Evolutionary conservation across 1,139 yeast genomes (phyloP).

Genomic region (Yamadazyma spencermartinsiae): DNA sequence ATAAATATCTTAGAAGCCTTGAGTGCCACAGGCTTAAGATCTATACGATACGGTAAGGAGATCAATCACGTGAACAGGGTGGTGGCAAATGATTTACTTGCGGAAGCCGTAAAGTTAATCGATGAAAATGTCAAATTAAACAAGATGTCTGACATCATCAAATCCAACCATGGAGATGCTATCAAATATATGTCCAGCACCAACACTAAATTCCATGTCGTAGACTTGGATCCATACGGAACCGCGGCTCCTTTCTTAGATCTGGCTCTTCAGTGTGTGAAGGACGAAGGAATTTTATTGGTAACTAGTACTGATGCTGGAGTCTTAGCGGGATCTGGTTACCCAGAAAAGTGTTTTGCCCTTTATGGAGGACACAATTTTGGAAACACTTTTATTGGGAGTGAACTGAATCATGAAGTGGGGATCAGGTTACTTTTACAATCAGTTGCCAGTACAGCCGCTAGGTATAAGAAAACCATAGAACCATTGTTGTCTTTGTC

Average conservation of each 20-base stretch:
- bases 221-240: slow-evolving; percentile 97
- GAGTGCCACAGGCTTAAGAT: slow-evolving; percentile 93
- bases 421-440: slow-evolving; percentile 83
- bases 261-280: slow-evolving; percentile 78
- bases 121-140: slow-evolving; percentile 70
- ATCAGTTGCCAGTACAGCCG: slow-evolving; percentile 79
- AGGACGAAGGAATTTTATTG: slow-evolving; percentile 78
- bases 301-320: slow-evolving; percentile 97
- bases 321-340: slow-evolving; percentile 91
- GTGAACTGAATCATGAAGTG: slow-evolving; percentile 89
- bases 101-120: slow-evolving; percentile 85
- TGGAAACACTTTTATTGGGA: slow-evolving; percentile 75
- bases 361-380: slow-evolving; percentile 72
- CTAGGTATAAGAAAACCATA: slow-evolving; percentile 80
- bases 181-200: slow-evolving; percentile 71
- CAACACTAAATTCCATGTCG: slow-evolving; percentile 64
- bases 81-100: slow-evolving; percentile 85
- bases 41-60: slow-evolving; percentile 90
- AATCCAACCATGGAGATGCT: slow-evolving; percentile 83
- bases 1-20: slow-evolving; percentile 82
- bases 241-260: slow-evolving; percentile 95
- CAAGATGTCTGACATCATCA: slow-evolving; percentile 51
- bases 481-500: slow-evolving; percentile 85
- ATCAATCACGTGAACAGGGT: slow-evolving; percentile 70
- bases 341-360: slow-evolving; percentile 95